A percentile compares a stretch with the other conserved stretches of the same genome.
phyloP scores from a whole-genome alignment of 73 alveolate genomes.

The Urostyla sp. region DNA sequence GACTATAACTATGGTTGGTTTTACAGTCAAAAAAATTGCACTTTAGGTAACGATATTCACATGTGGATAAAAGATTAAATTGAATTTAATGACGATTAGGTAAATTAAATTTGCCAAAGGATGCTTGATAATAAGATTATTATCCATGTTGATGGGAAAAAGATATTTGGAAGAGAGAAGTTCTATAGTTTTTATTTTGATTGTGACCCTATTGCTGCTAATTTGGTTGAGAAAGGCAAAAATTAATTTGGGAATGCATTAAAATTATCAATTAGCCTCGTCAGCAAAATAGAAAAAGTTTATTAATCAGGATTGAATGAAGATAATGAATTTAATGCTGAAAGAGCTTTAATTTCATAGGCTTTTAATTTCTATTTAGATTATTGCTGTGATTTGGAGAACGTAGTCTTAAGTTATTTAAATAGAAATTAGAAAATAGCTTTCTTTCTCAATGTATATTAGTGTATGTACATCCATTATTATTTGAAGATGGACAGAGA shows the following conservation, averaged over 20 bases:
- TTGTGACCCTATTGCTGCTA: slow-evolving; percentile 68
- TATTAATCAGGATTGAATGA: slow-evolving; percentile 12
- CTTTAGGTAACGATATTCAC: slow-evolving; percentile 56
- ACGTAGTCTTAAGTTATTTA: slow-evolving; percentile 41
- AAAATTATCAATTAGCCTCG: slow-evolving; percentile 54
- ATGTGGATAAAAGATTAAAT: slow-evolving; percentile 39
- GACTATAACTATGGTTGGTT: slow-evolving; percentile 70
- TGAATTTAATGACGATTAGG: slow-evolving; percentile 34
- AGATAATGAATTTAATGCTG: slow-evolving; percentile 50
- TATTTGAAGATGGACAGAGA: slow-evolving; percentile 59
- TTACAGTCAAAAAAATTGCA: slow-evolving; percentile 54
- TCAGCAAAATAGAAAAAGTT: slow-evolving; percentile 24
- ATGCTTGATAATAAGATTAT: slow-evolving; percentile 67
- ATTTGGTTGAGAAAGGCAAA: slow-evolving; percentile 60
- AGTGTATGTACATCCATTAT: slow-evolving; percentile 74
- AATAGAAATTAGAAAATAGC: slow-evolving; percentile 55
- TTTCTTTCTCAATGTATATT: slow-evolving; percentile 73
- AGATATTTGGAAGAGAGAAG: slow-evolving; percentile 10
- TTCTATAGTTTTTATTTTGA: slow-evolving; percentile 61
- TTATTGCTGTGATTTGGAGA: slow-evolving; percentile 56
- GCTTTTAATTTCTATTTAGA: slow-evolving; percentile 39
- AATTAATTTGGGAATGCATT: slow-evolving; percentile 60
- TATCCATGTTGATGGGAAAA: slow-evolving; percentile 28
- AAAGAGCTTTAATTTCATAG: slow-evolving; percentile 48
- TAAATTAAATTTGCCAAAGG: slow-evolving; percentile 42